Conservation (phyloP, 805 yeast genomes). For the Yarrowia sp. region DNA sequence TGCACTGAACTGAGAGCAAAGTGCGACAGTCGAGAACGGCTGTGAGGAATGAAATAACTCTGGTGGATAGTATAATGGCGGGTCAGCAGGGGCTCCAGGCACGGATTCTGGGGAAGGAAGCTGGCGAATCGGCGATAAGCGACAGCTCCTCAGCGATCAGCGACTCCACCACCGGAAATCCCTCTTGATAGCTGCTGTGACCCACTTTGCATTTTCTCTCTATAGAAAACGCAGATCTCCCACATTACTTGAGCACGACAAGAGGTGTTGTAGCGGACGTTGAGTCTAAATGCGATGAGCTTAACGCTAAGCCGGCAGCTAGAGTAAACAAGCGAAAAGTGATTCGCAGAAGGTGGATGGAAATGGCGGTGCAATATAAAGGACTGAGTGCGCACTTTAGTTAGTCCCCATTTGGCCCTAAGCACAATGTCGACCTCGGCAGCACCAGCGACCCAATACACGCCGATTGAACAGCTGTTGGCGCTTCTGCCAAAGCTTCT, state of each 20-base stretch:
- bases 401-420: conserved; percentile 25
- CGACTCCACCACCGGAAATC: not conserved
- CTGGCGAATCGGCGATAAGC: no score
- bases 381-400: conserved; percentile 16
- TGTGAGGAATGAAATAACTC: conserved; percentile 26
- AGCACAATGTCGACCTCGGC: conserved; percentile 33
- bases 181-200: not conserved
- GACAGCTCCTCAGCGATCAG: no score
- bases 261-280: conserved; percentile 18
- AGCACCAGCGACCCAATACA: conserved; percentile 1
- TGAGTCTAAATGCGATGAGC: conserved; percentile 34
- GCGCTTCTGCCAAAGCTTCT: conserved; percentile 17
- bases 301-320: conserved; percentile 16
- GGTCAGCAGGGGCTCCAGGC: not conserved
- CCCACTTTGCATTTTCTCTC: conserved; percentile 1
- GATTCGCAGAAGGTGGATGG: conserved; percentile 22
- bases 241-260: conserved; percentile 22
- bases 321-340: conserved; percentile 30
- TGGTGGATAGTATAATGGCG: conserved; percentile 3
- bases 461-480: conserved; percentile 32
- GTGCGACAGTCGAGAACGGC: conserved; percentile 19
- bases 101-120: not conserved
- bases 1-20: conserved; percentile 19
- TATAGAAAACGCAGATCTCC: conserved; percentile 20
- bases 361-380: conserved; percentile 27